Percentiles rank a stretch among this genome's conserved stretches.
Evolutionary conservation across 306 rosid species (phyloP).

Genomic region (Cicer arietinum): DNA sequence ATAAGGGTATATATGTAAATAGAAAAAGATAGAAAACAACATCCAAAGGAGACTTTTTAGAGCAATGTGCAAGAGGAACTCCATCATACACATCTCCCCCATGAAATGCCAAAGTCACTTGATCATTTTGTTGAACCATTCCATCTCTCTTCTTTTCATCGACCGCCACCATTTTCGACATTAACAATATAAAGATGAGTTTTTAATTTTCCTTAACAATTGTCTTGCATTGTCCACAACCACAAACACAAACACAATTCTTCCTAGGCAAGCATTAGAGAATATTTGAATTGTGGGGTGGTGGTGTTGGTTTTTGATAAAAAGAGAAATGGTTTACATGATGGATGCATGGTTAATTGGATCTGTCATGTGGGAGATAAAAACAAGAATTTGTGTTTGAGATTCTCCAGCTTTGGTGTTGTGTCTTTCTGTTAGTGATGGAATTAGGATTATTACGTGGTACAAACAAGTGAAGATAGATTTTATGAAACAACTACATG

Average conservation of each 20-base stretch:
- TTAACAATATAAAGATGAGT: not conserved
- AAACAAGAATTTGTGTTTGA: not conserved
- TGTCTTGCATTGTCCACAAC: constrained; percentile 17
- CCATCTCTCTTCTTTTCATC: constrained; percentile 29
- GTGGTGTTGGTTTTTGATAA: constrained; percentile 27
- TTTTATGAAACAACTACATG: not conserved
- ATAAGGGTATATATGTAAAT: not conserved
- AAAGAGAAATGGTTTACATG: constrained; percentile 13
- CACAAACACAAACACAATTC: constrained; percentile 8
- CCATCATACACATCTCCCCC: constrained; percentile 32
- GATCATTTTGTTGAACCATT: constrained; percentile 31
- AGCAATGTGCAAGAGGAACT: constrained; percentile 41
- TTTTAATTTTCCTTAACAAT: constrained; percentile 9
- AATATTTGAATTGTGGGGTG: constrained; percentile 3
- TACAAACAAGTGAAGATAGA: not conserved
- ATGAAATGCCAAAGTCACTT: constrained; percentile 36
- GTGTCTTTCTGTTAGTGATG: not conserved
- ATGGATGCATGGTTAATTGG: not conserved
- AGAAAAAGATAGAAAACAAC: constrained; percentile 47
- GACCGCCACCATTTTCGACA: constrained; percentile 30
- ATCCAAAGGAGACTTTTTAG: constrained; percentile 45
- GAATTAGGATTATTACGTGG: not conserved
- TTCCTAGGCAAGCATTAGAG: not conserved
- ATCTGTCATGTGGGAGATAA: constrained; percentile 22
- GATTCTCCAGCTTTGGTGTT: constrained; percentile 10